These are phyloP conservation scores for Filosporella fistucella DNA, from an alignment of 495 filamentous ascomycete genomes.

Conservation along the genomic window DNA sequence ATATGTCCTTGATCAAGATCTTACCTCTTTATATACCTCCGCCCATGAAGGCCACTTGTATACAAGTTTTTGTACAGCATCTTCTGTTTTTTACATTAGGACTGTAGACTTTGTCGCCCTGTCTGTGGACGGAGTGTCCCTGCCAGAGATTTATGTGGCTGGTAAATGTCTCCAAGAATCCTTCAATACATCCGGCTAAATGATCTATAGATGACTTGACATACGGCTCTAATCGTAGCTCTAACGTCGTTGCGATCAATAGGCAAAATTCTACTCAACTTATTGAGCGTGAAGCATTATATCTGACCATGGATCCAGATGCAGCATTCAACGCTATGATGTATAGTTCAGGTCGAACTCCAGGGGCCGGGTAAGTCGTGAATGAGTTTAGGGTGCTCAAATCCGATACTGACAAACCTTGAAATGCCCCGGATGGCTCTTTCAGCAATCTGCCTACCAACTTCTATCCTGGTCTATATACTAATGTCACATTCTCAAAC, in stretches of 20 bases:
- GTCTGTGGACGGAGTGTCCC: not conserved
- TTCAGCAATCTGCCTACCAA: not conserved
- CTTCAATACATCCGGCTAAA: not conserved
- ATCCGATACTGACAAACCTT: not conserved
- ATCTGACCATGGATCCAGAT: constrained; percentile 27
- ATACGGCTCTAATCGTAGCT: constrained; percentile 12
- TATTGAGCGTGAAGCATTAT: constrained; percentile 26
- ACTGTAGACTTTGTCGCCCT: constrained; percentile 3
- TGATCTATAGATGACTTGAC: not conserved
- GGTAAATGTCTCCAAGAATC: not conserved
- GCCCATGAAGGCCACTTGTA: constrained; percentile 10
- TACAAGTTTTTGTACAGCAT: not conserved
- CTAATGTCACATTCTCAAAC: constrained; percentile 34
- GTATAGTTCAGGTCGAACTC: constrained; percentile 23
- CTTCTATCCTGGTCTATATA: constrained; percentile 28
- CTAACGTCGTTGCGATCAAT: constrained; percentile 33
- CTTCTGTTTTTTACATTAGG: not conserved
- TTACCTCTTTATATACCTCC: constrained; percentile 6
- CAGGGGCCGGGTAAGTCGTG: constrained; percentile 25
- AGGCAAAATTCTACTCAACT: constrained; percentile 30
- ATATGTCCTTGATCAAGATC: constrained; percentile 6
- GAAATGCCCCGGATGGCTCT: not conserved
- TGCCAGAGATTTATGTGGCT: not conserved
- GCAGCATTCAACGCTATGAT: constrained; percentile 41
- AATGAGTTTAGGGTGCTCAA: not conserved